Evolutionary conservation across 2,329 filamentous ascomycete species (phyloP).

Genomic region (Chalaropsis thielavioides): DNA sequence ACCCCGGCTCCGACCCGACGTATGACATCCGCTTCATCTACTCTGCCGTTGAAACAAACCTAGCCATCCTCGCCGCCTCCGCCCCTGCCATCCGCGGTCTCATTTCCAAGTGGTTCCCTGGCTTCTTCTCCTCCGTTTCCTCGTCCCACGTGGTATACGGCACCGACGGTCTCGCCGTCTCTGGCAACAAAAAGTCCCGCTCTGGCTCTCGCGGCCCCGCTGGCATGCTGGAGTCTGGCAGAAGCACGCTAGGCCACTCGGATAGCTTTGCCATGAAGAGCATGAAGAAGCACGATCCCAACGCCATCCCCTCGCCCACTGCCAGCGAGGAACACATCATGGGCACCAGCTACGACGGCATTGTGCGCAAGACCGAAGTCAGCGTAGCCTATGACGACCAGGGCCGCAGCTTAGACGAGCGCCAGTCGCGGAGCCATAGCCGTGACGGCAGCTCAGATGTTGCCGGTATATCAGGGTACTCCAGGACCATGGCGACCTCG

Average conservation of each 20-base stretch:
- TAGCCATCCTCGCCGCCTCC: conserved; percentile 27
- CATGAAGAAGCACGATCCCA: conserved; percentile 24
- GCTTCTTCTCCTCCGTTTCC: conserved; percentile 21
- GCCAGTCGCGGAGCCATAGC: background rate
- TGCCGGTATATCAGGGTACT: background rate
- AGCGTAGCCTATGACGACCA: conserved; percentile 21
- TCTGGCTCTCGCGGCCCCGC: conserved; percentile 3
- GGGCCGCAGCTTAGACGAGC: background rate
- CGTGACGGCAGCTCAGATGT: background rate
- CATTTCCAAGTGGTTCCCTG: conserved; percentile 25
- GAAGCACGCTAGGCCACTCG: conserved; percentile 6
- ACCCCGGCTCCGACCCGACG: conserved; percentile 19
- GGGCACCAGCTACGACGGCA: conserved; percentile 25
- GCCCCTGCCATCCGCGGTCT: conserved; percentile 27
- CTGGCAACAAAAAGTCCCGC: conserved; percentile 18
- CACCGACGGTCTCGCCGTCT: conserved; percentile 17
- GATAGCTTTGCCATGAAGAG: conserved; percentile 21
- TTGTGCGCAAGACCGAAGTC: conserved; percentile 26
- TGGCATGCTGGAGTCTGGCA: background rate
- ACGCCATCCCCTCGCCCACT: conserved; percentile 24
- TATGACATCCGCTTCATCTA: conserved; percentile 25
- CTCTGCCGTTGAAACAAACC: conserved; percentile 26
- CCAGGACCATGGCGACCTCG: background rate
- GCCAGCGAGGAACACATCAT: conserved; percentile 29
- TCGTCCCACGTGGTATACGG: background rate